Conservation (phyloP, 805 yeast genomes). For the Jamesozyma lodderae region DNA sequence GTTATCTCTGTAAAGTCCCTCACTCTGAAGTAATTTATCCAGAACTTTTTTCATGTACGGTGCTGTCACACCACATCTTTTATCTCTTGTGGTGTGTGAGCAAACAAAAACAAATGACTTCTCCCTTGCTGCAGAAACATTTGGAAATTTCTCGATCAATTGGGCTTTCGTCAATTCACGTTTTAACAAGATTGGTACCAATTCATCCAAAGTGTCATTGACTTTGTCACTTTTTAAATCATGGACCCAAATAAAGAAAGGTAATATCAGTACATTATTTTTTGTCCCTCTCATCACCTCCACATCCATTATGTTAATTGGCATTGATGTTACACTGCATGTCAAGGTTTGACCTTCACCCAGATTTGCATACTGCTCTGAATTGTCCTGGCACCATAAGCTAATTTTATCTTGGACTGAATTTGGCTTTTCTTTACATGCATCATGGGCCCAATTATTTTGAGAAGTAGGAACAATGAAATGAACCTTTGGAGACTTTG, state of each 20-base stretch:
- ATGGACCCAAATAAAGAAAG: slow-evolving; percentile 63
- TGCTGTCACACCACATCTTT: slow-evolving; percentile 88
- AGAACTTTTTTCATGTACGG: slow-evolving; percentile 78
- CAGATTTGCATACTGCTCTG: slow-evolving; percentile 20
- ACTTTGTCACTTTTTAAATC: slow-evolving; percentile 40
- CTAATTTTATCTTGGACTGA: slow-evolving; percentile 40
- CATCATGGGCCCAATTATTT: slow-evolving; percentile 76
- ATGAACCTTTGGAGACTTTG: slow-evolving; percentile 62
- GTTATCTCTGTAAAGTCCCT: slow-evolving; percentile 63
- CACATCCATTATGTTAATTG: slow-evolving; percentile 38
- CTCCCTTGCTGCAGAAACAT: slow-evolving; percentile 33
- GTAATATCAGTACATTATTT: slow-evolving; percentile 60
- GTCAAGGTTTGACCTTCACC: slow-evolving; percentile 20
- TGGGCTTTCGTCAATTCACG: slow-evolving; percentile 22
- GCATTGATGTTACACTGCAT: slow-evolving; percentile 42
- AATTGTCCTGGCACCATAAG: slow-evolving; percentile 31
- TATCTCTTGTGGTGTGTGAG: slow-evolving; percentile 86
- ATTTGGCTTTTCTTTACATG: slow-evolving; percentile 36
- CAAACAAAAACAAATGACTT: slow-evolving; percentile 61
- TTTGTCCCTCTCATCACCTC: slow-evolving; percentile 36
- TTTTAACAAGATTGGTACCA: slow-evolving; percentile 36
- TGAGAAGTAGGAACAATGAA: slow-evolving; percentile 77
- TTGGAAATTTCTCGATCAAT: slow-evolving; percentile 20
- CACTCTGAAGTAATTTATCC: slow-evolving; percentile 60
- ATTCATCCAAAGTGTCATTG: slow-evolving; percentile 33